These are phyloP conservation scores for Hanseniaspora taiwanica DNA, from an alignment of 805 yeast species.

Conservation along the genomic window DNA sequence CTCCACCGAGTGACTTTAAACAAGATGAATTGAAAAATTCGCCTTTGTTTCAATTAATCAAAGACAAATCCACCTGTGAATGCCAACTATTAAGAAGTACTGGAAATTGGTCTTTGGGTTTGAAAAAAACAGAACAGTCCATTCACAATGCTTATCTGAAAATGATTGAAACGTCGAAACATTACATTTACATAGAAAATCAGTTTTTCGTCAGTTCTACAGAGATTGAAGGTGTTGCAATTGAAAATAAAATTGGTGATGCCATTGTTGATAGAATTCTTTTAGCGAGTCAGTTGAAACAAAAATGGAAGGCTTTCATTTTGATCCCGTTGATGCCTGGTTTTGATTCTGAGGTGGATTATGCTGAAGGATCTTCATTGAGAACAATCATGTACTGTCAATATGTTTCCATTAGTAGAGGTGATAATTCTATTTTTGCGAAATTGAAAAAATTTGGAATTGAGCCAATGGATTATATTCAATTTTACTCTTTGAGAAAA, in stretches of 20 bases:
- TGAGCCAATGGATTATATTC: conserved; percentile 81
- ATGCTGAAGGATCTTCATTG: conserved; percentile 88
- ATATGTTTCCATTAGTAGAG: conserved; percentile 84
- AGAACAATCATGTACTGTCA: conserved; percentile 95
- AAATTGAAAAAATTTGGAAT: conserved; percentile 68
- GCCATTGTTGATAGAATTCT: conserved; percentile 95
- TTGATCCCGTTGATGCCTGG: conserved; percentile 97
- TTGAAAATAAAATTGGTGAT: conserved; percentile 80
- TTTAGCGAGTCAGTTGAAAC: conserved; percentile 66
- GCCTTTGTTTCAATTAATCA: conserved; percentile 26
- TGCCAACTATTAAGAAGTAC: conserved; percentile 82
- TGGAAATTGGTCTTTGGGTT: conserved; percentile 86
- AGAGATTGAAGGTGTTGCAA: conserved; percentile 66
- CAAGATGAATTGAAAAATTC: conserved; percentile 51
- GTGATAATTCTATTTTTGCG: conserved; percentile 76
- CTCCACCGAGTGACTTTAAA: conserved; percentile 85
- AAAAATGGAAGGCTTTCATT: conserved; percentile 79
- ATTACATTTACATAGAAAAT: conserved; percentile 87
- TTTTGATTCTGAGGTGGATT: conserved; percentile 83
- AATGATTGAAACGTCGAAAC: conserved; percentile 82
- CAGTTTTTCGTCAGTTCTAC: conserved; percentile 93
- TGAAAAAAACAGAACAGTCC: conserved; percentile 73
- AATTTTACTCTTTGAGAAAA: conserved; percentile 80
- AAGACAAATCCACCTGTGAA: conserved; percentile 76
- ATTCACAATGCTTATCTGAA: conserved; percentile 88